Base-by-base conservation (phyloP, 164 flowering plant species). In the Tetracentron sinense region DNA sequence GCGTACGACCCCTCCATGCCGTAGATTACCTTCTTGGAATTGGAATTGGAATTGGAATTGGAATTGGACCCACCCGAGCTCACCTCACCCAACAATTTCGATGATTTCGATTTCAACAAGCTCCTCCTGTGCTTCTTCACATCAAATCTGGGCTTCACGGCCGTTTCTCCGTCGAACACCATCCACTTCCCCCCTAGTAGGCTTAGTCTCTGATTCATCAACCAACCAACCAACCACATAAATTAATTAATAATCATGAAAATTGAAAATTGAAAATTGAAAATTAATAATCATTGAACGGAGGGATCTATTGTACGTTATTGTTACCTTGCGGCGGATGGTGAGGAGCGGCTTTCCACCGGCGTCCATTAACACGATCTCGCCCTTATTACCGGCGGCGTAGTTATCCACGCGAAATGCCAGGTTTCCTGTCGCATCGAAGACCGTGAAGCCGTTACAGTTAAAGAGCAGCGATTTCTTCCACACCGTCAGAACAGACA, bases 391-490 rank as follows among this genome's bases (percentile, higher is more conserved):
- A 11, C 74, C 70, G 49, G 88, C 61, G 46, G 69, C 64, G 65
- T 92, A 92, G 53, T 87, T 92, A 42, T 92, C 97, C 0, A 92
- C 96, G 6, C 96, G 78, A 31, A 72, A 92, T 7, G 82, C 80
- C 8, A 92, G 78, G 44, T 83, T 80, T 1, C 97, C 97, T 27
- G 69, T 72, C 38, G 73, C 30, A 42, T 89, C 87, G 47, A 74
- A 87, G 6, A 92, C 96, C 1, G 98, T 92, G 70, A 87, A 89
- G 4, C 98, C 98, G 21, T 73, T 80, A 62, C 96, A 86, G 65
- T 79, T 92, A 66, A 85, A 74, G 14, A 92, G 77, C 26, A 92
- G 69, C 0, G 98, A 92, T 60, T 89, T 92, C 72, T 77, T 89
- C 98, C 98, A 92, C 17, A 92, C 98, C 0, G 96, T 92, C 8